Evolutionary conservation across 768 basidiomycete genomes (phyloP).

Genomic region (Leccinum imitatum): DNA sequence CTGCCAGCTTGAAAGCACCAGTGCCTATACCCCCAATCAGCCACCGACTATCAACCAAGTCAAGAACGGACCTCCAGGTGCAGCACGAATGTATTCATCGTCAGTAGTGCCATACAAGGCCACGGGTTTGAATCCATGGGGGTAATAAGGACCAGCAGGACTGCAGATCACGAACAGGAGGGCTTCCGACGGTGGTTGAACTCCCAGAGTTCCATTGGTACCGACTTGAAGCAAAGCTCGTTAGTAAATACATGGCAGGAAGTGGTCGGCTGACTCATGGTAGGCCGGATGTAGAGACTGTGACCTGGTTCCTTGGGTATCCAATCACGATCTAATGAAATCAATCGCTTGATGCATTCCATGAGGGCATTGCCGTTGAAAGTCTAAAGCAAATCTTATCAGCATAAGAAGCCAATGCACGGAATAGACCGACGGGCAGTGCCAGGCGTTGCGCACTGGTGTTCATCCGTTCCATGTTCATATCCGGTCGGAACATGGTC

Average conservation of each 20-base stretch:
- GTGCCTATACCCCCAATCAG: slow-evolving; percentile 49
- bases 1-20: slow-evolving; percentile 84
- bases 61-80: slow-evolving; percentile 63
- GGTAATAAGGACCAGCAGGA: slow-evolving; percentile 77
- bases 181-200: slow-evolving; percentile 66
- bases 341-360: slow-evolving; percentile 81
- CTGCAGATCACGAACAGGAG: slow-evolving; percentile 63
- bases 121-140: slow-evolving; percentile 87
- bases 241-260: slow-evolving; percentile 4
- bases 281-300: slow-evolving; percentile 89
- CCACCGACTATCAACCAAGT: not conserved
- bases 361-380: slow-evolving; percentile 78
- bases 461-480: slow-evolving; percentile 98
- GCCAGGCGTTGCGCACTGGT: slow-evolving; percentile 75
- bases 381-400: slow-evolving; percentile 40
- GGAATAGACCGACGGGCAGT: slow-evolving; percentile 54
- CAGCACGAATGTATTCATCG: slow-evolving; percentile 72
- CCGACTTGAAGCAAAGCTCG: slow-evolving; percentile 55
- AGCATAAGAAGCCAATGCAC: not conserved
- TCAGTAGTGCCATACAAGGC: slow-evolving; percentile 77
- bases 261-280: slow-evolving; percentile 48
- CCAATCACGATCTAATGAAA: slow-evolving; percentile 85
- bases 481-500: slow-evolving; percentile 89
- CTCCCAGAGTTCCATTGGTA: slow-evolving; percentile 48
- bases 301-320: slow-evolving; percentile 86